Conservation (phyloP, 148 eudicot species). For the Chenopodium suecicum region DNA sequence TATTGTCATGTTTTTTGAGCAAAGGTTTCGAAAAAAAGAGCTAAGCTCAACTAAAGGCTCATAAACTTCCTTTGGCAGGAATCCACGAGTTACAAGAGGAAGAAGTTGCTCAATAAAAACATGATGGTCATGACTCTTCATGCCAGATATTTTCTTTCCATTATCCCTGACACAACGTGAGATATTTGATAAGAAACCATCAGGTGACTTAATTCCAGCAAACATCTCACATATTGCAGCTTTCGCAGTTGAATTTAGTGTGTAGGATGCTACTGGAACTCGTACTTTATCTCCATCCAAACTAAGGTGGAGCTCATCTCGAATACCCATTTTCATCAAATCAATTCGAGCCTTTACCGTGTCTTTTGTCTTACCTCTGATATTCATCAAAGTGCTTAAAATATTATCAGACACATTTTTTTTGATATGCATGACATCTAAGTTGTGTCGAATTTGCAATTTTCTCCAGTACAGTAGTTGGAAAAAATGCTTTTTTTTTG, state of each 20-base stretch:
- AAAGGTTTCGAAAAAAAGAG: too few relatives aligned
- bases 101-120: conserved; percentile 21
- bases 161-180: conserved; percentile 8
- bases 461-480: too few relatives aligned
- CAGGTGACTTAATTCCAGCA: neutral
- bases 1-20: too few relatives aligned
- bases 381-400: conserved; percentile 9
- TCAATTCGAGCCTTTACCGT: neutral
- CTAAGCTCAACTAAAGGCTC: neutral
- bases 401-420: conserved; percentile 16
- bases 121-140: conserved; percentile 16
- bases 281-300: neutral
- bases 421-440: neutral
- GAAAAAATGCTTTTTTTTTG: too few relatives aligned
- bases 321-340: too few relatives aligned
- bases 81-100: neutral
- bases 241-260: neutral
- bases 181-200: conserved; percentile 17
- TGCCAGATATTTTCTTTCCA: neutral
- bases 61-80: conserved; percentile 3
- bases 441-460: too few relatives aligned
- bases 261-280: neutral
- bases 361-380: conserved; percentile 7
- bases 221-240: neutral
- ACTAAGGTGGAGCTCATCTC: too few relatives aligned